Evolutionary conservation across 352 stramenopile species (phyloP).

Genomic region (Globisporangium viniferum): DNA sequence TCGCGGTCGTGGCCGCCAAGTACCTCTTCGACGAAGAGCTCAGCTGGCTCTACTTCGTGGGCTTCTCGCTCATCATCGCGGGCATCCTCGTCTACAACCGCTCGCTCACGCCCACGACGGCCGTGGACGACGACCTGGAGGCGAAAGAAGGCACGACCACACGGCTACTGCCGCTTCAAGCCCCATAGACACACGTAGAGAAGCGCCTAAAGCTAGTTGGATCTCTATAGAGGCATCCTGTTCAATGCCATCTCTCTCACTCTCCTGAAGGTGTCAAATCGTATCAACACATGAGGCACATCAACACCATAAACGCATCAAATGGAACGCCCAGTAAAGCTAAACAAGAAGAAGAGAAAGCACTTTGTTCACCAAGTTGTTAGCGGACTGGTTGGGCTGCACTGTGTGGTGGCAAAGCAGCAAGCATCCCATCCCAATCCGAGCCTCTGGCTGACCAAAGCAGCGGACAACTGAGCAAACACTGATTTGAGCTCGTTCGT

Average conservation of each 20-base stretch:
- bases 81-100: conserved; percentile 79
- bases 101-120: conserved; percentile 35
- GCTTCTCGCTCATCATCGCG: conserved; percentile 73
- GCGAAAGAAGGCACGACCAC: conserved; percentile 27
- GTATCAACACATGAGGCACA: neutral
- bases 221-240: neutral
- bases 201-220: neutral
- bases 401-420: neutral
- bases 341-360: conserved; percentile 9
- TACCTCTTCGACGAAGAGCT: conserved; percentile 84
- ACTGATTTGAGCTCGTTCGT: neutral
- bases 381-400: neutral
- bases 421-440: neutral
- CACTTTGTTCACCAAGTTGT: conserved; percentile 9
- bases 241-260: neutral
- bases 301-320: neutral
- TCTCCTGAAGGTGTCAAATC: neutral
- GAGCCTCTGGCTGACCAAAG: neutral
- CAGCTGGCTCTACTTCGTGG: conserved; percentile 85
- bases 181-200: neutral
- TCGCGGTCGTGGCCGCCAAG: conserved; percentile 89
- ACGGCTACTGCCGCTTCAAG: conserved; percentile 11
- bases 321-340: neutral
- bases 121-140: conserved; percentile 32
- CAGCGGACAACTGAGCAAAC: neutral